Evolutionary conservation across 1,284 basidiomycete species (phyloP), one percentile per base, ranked within the genome.

Genomic region (Ceratobasidium theobromae): DNA sequence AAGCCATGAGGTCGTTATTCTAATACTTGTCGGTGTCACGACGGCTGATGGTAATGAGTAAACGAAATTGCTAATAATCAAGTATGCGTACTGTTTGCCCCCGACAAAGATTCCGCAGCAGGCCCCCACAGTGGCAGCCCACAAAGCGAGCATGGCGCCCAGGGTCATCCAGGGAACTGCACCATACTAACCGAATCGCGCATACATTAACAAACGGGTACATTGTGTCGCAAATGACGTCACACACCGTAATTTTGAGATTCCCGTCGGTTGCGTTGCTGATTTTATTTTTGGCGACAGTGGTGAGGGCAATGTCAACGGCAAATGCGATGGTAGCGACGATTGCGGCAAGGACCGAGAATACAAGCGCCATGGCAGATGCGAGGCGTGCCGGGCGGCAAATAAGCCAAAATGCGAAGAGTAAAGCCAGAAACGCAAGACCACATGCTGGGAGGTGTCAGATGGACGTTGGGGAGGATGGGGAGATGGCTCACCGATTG

Each of bases 261-360:
- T 69, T 69, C 53, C 77, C 80, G 67, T 80, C 75, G 11, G 79
- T 77, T 32, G 76, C 76, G 66, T 80, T 73, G 53, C 76, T 74
- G 52, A 84, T 74, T 64, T 75, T 77, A 68, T 77, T 73, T 64
- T 55, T 66, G 14, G 65, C 62, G 18, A 70, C 51, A 5, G 32
- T 49, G 43, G 68, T 79, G 60, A 83, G 74, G 68, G 81, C 80
- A 67, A 83, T 75, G 73, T 85, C 83, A 71, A 86, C 75, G 67
- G 84, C 74, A 75, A 85, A 84, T 65, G 79, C 77, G 67, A 82
- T 74, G 27, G 82, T 82, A 33, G 82, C 77, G 57, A 82, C 71
- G 40, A 82, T 55, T 41, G 80, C 77, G 8, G 83, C 78, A 21
- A 80, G 55, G 55, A 75, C 54, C 27, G 75, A 74, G 53, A 76